Evolutionary conservation across 306 rosid species (phyloP).

Genomic region (Prinsepia uniflora): DNA sequence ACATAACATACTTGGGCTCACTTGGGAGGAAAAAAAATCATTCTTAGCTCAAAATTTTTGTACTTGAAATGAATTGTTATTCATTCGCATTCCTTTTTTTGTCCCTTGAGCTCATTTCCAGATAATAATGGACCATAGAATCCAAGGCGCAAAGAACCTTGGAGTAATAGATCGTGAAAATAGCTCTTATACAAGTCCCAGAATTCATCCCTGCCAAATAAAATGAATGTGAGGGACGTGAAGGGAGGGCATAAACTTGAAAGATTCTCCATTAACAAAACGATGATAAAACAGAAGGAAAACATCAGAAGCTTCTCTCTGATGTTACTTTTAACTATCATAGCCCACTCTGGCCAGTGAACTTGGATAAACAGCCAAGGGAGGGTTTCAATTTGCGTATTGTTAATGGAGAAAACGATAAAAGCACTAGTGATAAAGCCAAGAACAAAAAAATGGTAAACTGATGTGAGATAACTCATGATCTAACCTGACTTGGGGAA

Average conservation of each 20-base stretch:
- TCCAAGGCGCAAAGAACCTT: conserved; percentile 54
- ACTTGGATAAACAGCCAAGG: not conserved
- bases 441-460: not conserved
- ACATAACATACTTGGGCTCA: not conserved
- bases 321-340: not conserved
- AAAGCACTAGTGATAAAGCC: not conserved
- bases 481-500: conserved; percentile 95
- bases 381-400: not conserved
- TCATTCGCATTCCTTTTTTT: conserved; percentile 29
- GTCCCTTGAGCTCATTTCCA: conserved; percentile 32
- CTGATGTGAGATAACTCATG: not conserved
- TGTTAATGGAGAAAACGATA: not conserved
- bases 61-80: not conserved
- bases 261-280: not conserved
- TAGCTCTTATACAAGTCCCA: conserved; percentile 79
- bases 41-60: conserved; percentile 17
- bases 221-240: not conserved
- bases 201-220: conserved; percentile 74
- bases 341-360: not conserved
- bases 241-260: not conserved
- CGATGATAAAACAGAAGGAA: not conserved
- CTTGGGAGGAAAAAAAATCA: not conserved
- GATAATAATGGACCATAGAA: conserved; percentile 53
- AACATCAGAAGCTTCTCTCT: not conserved
- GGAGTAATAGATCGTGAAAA: conserved; percentile 54